Base-by-base conservation (phyloP, 441 rosid species). In the Gossypium aridum region DNA sequence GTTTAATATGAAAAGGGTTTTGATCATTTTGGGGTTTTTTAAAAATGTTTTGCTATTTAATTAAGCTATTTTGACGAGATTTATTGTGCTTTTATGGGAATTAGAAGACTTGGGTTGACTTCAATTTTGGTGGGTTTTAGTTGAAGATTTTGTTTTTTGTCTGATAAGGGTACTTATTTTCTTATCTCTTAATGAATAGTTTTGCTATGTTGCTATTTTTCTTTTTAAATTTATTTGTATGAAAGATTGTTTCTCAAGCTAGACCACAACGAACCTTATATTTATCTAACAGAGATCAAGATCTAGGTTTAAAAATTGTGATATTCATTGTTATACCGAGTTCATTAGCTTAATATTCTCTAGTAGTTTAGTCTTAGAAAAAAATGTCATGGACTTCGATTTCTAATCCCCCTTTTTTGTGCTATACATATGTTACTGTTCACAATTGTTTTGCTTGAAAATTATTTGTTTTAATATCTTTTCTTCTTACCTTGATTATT, bases 51-150 rank as follows among this genome's bases (percentile, higher is more conserved):
- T 59, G 14, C 17, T 56, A 47, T 77, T 74, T 37, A 84, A 75
- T 82, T 83, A 49, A 63, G 72, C 2, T 60, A 14, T 73, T 26
- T 70, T 74, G 45, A 43, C 68, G 64, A 13, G 16, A 22, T 74
- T 54, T 76, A 57, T 61, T 2, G 2, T n/a, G 28, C 43, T 64
- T 78, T 78, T 7, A 20, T 17, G 79, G 65, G 80, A 67, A 59
- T 75, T 74, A 60, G 37, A 65, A n/a, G 19, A 49, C 77, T 69
- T 71, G 26, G 83, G 85, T 87, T 85, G 84, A 81, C 85, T 82
- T 76, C 80, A 28, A 16, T 73, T 73, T 73, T 47, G 23, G 7
- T 57, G 61, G 77, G 16, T 55, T 75, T 75, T 74, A 2, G 49
- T 80, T 65, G 39, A 57, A 70, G 67, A 56, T 17, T 76, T 77